phyloP scores from a whole-genome alignment of 73 alveolate species.

The Uronychia binucleata region DNA sequence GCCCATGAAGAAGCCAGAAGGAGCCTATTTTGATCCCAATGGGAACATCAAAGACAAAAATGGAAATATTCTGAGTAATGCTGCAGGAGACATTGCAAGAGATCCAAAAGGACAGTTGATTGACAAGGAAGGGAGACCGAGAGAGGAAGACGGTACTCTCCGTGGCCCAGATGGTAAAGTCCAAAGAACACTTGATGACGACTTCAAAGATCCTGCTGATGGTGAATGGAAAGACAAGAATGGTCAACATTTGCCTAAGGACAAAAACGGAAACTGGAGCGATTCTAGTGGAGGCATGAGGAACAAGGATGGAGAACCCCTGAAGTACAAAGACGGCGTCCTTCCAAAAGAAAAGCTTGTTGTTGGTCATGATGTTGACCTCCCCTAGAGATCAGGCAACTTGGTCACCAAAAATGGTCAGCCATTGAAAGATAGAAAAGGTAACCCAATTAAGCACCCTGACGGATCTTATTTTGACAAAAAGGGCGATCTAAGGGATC shows the following conservation, averaged over 20 bases:
- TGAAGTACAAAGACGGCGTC: no score
- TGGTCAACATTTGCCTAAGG: no score
- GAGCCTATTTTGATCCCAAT: not conserved
- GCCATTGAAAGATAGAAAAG: not conserved
- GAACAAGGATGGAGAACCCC: no score
- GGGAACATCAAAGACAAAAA: not conserved
- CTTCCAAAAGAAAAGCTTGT: no score
- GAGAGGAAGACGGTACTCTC: not conserved
- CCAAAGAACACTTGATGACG: not conserved
- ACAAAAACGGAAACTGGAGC: no score
- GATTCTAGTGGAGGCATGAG: no score
- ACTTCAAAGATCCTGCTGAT: conserved; percentile 1
- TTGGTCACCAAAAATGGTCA: not conserved
- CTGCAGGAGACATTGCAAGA: not conserved
- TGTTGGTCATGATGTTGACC: not conserved
- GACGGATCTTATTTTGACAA: not conserved
- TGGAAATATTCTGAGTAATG: not conserved
- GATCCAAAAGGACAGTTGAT: not conserved
- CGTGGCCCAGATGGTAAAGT: not conserved
- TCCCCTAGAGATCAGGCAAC: not conserved
- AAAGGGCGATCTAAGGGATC: not conserved
- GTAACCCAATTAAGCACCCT: not conserved
- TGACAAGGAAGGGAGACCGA: not conserved
- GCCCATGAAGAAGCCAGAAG: not conserved
- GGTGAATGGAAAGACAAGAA: no score